Percentiles rank a stretch among this genome's conserved stretches.
Conservation (phyloP, 371 early-diverging fungal species). For the Mycotypha africana region DNA sequence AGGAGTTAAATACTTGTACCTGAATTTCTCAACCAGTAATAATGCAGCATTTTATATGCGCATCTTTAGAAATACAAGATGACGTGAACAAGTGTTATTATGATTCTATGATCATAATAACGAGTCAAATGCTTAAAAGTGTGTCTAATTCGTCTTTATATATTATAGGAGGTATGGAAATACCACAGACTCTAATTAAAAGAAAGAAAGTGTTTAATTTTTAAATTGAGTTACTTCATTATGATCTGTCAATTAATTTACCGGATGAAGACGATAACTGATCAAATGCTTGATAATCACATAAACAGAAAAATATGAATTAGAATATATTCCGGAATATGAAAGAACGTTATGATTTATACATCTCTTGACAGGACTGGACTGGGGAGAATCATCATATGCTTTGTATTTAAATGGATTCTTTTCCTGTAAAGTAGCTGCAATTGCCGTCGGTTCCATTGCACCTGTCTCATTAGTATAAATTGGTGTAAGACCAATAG, state of each 20-base stretch:
- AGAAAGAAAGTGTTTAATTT: neutral
- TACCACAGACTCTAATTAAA: conserved; percentile 2
- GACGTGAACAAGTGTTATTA: too few relatives aligned
- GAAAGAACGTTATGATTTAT: neutral
- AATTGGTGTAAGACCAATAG: too few relatives aligned
- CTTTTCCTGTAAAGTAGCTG: neutral
- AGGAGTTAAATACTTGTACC: too few relatives aligned
- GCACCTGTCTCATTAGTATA: neutral
- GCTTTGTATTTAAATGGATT: conserved; percentile 1
- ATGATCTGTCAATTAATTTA: neutral
- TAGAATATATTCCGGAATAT: conserved; percentile 1
- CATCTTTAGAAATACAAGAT: too few relatives aligned
- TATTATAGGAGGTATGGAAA: too few relatives aligned
- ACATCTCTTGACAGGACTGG: neutral
- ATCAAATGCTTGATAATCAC: conserved; percentile 2
- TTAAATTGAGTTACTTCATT: conserved; percentile 2
- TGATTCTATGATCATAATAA: too few relatives aligned
- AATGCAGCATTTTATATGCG: too few relatives aligned
- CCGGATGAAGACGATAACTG: neutral
- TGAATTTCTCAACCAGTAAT: too few relatives aligned
- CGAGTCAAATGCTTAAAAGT: too few relatives aligned
- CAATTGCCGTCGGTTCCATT: conserved; percentile 4
- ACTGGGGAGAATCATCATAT: conserved; percentile 1
- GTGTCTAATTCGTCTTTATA: too few relatives aligned
- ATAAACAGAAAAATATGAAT: neutral